A percentile compares a stretch with the other conserved stretches of the same genome.
These are phyloP conservation scores for Phaseolus lunatus DNA, from an alignment of 306 rosid genomes.

Conservation along the genomic window DNA sequence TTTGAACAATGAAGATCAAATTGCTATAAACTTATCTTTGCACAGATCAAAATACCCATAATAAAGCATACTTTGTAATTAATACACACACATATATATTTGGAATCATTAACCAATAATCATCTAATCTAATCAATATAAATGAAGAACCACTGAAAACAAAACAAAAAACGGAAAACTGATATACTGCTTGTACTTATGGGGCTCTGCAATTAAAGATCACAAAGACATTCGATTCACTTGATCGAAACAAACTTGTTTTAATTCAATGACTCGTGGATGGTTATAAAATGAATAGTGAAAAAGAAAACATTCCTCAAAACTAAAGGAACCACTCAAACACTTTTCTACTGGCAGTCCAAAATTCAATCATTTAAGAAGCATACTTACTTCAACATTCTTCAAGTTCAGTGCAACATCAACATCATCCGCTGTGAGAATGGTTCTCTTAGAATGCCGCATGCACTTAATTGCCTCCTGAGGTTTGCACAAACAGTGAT, in stretches of 20 bases:
- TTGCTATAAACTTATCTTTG: too few relatives aligned
- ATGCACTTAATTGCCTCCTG: constrained; percentile 98
- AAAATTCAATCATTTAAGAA: not conserved
- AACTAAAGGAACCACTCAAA: not conserved
- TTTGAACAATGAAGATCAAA: too few relatives aligned
- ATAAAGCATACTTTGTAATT: not conserved
- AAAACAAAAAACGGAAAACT: not conserved
- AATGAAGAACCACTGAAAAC: not conserved
- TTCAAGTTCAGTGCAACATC: constrained; percentile 86
- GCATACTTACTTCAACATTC: constrained; percentile 77
- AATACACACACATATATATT: not conserved
- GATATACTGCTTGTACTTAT: not conserved
- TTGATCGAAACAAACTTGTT: constrained; percentile 4
- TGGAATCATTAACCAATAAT: not conserved
- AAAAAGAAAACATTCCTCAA: not conserved
- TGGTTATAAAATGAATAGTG: not conserved
- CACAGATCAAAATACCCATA: too few relatives aligned
- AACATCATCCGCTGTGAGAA: constrained; percentile 74
- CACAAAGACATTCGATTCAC: not conserved
- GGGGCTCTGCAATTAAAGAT: not conserved
- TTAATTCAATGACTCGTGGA: not conserved
- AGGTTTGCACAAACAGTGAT: not conserved
- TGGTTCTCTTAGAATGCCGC: constrained; percentile 83
- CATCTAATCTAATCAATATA: not conserved
- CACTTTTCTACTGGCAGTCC: not conserved